phyloP scores from a whole-genome alignment of 768 basidiomycete species.

The Dioszegia aurantiaca region DNA sequence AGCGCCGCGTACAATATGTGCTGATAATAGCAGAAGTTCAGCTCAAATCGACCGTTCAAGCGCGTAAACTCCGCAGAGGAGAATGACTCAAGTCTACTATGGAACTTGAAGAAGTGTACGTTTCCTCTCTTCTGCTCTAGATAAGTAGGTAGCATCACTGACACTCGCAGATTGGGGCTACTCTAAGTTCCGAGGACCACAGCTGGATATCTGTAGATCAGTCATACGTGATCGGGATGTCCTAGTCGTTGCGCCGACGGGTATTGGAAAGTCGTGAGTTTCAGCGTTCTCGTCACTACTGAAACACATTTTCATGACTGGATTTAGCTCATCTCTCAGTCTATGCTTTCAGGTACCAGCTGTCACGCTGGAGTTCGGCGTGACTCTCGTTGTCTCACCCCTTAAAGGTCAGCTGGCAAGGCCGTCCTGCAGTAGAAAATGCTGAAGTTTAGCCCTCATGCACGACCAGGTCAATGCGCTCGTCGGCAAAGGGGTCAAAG shows the following conservation, averaged over 20 bases:
- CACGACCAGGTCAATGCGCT: slow-evolving; percentile 46
- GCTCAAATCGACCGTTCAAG: slow-evolving; percentile 19
- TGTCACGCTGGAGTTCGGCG: slow-evolving; percentile 42
- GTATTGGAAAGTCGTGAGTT: slow-evolving; percentile 50
- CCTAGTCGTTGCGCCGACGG: slow-evolving; percentile 50
- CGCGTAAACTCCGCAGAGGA: slow-evolving; percentile 42
- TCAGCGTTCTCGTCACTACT: too few species aligned
- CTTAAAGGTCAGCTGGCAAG: slow-evolving; percentile 32
- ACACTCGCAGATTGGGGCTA: slow-evolving; percentile 42
- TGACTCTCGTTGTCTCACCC: slow-evolving; percentile 51
- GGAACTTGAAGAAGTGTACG: slow-evolving; percentile 42
- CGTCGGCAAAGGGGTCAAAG: slow-evolving; percentile 31
- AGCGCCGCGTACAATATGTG: neutral
- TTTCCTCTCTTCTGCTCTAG: neutral
- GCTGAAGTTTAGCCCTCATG: slow-evolving; percentile 40
- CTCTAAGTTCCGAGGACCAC: slow-evolving; percentile 39
- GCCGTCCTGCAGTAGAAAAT: neutral
- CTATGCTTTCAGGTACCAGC: slow-evolving; percentile 52
- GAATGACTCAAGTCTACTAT: slow-evolving; percentile 8
- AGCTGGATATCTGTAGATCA: slow-evolving; percentile 44
- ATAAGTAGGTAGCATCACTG: neutral
- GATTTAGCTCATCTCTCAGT: slow-evolving; percentile 18
- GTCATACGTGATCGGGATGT: slow-evolving; percentile 47
- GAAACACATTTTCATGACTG: too few species aligned
- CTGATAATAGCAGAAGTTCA: slow-evolving; percentile 5